A percentile compares a stretch with the other conserved stretches of the same genome.
Conservation (phyloP, 2,329 filamentous ascomycete species). For the Aspergillus texensis region DNA sequence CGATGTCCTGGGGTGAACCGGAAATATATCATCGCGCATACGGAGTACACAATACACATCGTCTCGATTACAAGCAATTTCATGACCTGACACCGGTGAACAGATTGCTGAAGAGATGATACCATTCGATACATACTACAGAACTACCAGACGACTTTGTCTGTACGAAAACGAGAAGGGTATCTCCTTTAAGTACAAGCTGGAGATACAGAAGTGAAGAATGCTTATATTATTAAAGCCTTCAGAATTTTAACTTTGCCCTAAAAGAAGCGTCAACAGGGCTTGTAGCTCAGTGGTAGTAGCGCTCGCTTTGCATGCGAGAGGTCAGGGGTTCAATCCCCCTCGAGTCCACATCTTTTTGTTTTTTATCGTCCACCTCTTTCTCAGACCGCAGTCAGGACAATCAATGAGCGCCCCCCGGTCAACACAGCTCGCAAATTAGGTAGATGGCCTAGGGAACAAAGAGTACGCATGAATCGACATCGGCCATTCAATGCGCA, state of each 20-base stretch:
- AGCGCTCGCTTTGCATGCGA: conserved; percentile 6
- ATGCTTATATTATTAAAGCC: neutral
- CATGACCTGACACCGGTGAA: neutral
- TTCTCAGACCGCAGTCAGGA: too few relatives aligned
- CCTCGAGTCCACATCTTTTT: neutral
- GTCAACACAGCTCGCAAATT: too few relatives aligned
- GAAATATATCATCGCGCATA: neutral
- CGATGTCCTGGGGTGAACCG: too few relatives aligned
- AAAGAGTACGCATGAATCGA: too few relatives aligned
- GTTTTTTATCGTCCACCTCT: too few relatives aligned
- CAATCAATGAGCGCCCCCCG: too few relatives aligned
- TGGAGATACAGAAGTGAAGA: neutral
- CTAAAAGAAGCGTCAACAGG: neutral
- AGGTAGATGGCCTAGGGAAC: too few relatives aligned
- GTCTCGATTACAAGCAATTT: neutral
- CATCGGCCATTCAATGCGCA: too few relatives aligned
- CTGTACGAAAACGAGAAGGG: neutral
- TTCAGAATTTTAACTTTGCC: neutral
- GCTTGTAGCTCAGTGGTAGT: conserved; percentile 7
- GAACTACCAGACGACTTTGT: neutral
- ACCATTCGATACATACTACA: neutral
- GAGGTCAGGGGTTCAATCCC: conserved; percentile 8
- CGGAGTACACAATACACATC: neutral
- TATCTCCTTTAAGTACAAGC: neutral
- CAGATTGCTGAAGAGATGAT: neutral